phyloP scores from a whole-genome alignment of 1,284 basidiomycete species.

The Tylopilus sp. region DNA sequence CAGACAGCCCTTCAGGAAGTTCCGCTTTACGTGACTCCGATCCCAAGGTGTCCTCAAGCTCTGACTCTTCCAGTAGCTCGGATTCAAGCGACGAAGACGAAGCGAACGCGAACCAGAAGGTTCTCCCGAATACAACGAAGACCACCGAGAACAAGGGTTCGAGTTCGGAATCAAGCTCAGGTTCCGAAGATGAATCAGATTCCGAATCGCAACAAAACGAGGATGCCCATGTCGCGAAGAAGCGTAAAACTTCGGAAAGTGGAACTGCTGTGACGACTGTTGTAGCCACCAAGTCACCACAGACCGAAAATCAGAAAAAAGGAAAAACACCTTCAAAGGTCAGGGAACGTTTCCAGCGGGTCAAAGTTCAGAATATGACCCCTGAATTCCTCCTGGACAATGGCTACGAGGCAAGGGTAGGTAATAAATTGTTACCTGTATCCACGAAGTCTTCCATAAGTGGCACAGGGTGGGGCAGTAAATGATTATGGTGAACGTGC shows the following conservation, averaged over 20 bases:
- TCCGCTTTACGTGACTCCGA: slow-evolving; percentile 14
- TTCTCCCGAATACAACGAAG: background rate
- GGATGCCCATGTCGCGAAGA: slow-evolving; percentile 47
- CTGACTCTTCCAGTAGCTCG: slow-evolving; percentile 15
- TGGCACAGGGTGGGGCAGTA: slow-evolving; percentile 35
- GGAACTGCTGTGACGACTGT: slow-evolving; percentile 52
- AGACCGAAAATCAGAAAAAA: slow-evolving; percentile 20
- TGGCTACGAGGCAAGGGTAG: slow-evolving; percentile 77
- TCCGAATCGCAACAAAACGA: background rate
- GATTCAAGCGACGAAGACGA: slow-evolving; percentile 13
- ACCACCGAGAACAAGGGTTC: slow-evolving; percentile 6
- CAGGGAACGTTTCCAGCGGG: slow-evolving; percentile 74
- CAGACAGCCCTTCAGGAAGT: slow-evolving; percentile 9
- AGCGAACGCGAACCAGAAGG: slow-evolving; percentile 5
- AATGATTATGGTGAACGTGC: slow-evolving; percentile 91
- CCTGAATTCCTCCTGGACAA: slow-evolving; percentile 72
- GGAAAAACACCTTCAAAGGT: slow-evolving; percentile 40
- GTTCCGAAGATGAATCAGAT: slow-evolving; percentile 21
- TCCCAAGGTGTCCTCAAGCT: slow-evolving; percentile 18
- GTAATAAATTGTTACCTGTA: slow-evolving; percentile 21
- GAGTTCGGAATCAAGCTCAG: slow-evolving; percentile 25
- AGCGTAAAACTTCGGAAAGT: slow-evolving; percentile 49
- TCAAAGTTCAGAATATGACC: slow-evolving; percentile 69
- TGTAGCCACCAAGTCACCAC: slow-evolving; percentile 37
- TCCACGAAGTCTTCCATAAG: background rate